Percentiles rank a stretch among this genome's conserved stretches.
Conservation (phyloP, 768 basidiomycete genomes). For the Amanita polypyramis region DNA sequence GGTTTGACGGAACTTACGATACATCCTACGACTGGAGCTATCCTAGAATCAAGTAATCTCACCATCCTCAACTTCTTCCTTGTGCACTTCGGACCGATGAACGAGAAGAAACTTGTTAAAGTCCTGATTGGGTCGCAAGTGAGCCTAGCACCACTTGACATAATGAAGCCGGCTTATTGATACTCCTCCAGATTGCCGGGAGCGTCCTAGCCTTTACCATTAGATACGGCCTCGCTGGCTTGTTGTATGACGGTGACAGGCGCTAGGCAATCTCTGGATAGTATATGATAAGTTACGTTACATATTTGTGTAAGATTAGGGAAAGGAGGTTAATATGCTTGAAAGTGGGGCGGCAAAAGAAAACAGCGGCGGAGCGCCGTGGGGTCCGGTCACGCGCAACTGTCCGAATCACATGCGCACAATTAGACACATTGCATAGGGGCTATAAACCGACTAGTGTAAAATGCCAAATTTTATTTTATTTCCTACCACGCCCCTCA, state of each 20-base stretch:
- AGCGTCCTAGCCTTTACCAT: slow-evolving; percentile 78
- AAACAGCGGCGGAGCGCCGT: too few relatives aligned
- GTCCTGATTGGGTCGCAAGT: slow-evolving; percentile 71
- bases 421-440: slow-evolving; percentile 16
- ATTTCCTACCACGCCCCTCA: slow-evolving; percentile 8
- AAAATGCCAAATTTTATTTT: neutral
- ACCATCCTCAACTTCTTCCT: slow-evolving; percentile 87
- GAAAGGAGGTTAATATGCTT: too few relatives aligned
- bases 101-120: slow-evolving; percentile 70
- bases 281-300: too few relatives aligned
- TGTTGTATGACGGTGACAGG: slow-evolving; percentile 90
- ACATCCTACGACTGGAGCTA: slow-evolving; percentile 42
- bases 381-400: neutral
- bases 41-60: slow-evolving; percentile 74
- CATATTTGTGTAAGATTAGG: neutral
- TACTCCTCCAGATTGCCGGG: slow-evolving; percentile 44
- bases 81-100: slow-evolving; percentile 73
- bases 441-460: slow-evolving; percentile 4
- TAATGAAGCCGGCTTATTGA: neutral
- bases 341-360: too few relatives aligned
- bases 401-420: slow-evolving; percentile 35
- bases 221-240: slow-evolving; percentile 80
- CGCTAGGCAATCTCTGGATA: too few relatives aligned
- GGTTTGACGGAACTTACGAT: slow-evolving; percentile 57
- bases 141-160: slow-evolving; percentile 10